Percentiles rank a stretch among this genome's conserved stretches.
Conservation (phyloP, 2,329 filamentous ascomycete genomes). For the Venturiaceae sp. region DNA sequence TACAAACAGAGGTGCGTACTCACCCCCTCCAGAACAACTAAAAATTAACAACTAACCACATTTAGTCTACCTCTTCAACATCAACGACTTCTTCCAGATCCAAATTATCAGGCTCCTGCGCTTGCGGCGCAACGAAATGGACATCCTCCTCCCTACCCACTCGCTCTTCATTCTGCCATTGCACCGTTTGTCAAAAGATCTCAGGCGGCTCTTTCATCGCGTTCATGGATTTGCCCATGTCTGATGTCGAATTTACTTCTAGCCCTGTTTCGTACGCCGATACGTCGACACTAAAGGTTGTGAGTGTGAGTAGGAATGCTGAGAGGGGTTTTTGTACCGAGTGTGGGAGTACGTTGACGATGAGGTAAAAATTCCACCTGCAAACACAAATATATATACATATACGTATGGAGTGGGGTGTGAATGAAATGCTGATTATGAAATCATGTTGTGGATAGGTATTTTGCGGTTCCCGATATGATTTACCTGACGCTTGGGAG, state of each 20-base stretch:
- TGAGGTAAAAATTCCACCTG: neutral
- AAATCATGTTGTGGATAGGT: neutral
- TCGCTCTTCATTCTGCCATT: neutral
- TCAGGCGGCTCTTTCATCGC: neutral
- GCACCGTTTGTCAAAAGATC: neutral
- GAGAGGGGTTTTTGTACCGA: neutral
- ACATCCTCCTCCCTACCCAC: neutral
- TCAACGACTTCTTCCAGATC: neutral
- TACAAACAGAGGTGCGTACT: neutral
- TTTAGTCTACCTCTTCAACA: neutral
- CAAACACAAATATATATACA: too few relatives aligned
- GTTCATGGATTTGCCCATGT: neutral
- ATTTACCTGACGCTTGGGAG: neutral
- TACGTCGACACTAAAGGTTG: neutral
- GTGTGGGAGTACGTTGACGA: neutral
- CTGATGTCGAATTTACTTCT: neutral
- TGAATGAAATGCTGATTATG: neutral
- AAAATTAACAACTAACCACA: neutral
- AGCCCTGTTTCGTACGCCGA: too few relatives aligned
- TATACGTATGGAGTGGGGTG: neutral
- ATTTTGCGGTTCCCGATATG: neutral
- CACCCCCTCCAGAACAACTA: neutral
- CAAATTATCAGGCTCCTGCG: neutral
- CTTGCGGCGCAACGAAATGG: neutral
- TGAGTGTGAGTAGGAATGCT: neutral